Evolutionary conservation across 345 rosid species (phyloP), one percentile per base, ranked within the genome.

Genomic region (Capsella bursapastoris): DNA sequence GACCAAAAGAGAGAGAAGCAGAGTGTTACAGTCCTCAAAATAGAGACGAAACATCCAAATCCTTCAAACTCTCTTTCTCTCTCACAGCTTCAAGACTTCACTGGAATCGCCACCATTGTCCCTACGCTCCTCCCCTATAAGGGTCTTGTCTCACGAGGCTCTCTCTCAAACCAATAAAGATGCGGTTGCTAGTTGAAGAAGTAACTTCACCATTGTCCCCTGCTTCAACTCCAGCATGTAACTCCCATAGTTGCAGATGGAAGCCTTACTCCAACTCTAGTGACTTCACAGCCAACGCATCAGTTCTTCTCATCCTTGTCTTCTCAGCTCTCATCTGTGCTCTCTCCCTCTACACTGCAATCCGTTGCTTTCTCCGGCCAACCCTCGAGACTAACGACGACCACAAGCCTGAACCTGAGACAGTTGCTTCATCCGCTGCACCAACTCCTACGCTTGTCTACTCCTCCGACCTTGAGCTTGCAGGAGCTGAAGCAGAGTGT

Each of bases 301-400:
- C 79, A 15, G 72, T 78, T 32, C 48, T 88, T 38, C 51, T 89
- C 61, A 78, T 91, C 64, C 71, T 87, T 71, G 78, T 91, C 71
- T 66, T 81, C 69, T 89, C 92, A 22, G 81, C 86, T 8, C 71
- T 91, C 28, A 78, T 84, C n/a, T 91, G 91, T 47, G 87, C 83
- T 6, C 68, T 91, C 58, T 79, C 87, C 70, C 86, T 92, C 31
- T 82, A 82, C 73, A 79, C 82, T 13, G 82, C 94, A 64, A 78
- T 90, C 68, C 93, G 92, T 37, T 84, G 90, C 90, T 89, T 80
- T 78, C 75, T 83, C 35, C 75, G 73, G 11, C 63, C 73, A 41
- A 34, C 48, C 12, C 68, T 35, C 11, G 63, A 68, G 49, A 65
- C 16, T 43, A 28, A 70, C 52, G 64, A 68, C 15, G 71, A 76